Base-by-base conservation (phyloP, 306 rosid species). In the Lathyrus aphaca region DNA sequence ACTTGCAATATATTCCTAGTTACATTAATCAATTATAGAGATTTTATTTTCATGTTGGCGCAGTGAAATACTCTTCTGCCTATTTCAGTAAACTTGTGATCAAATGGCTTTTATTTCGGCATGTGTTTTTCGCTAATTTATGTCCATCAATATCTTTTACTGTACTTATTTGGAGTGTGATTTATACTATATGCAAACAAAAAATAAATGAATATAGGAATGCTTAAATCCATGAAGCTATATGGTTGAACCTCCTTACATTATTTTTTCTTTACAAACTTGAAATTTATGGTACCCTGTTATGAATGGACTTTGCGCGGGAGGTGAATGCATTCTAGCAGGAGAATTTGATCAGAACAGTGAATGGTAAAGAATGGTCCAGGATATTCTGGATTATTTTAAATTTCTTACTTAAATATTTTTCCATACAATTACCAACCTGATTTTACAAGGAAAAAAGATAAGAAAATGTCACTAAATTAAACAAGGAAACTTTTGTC, bases 221-320 rank as follows among this genome's bases (percentile, higher is more conserved):
- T 44, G 18, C 54, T 29, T 16, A 73, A 49, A 13, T 53, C 25
- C 56, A 64, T 7, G 72, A 18, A 42, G 53, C 25, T 64, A 42
- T 43, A 42, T 39, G 30, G 66, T 56, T 42, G 59, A 74, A 64
- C 57, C 6, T 35, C 16, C 16, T 15, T 73, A 25, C 17, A 6
- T 35, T 18, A 6, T 8, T 21, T 45, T 45, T 8, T 51, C 19
- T 49, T 17, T 32, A 17, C 44, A 30, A 50, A 53, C 59, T 74
- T 23, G 5, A 88, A 73, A 79, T 61, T 30, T 89, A 85, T 64
- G 87, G 80, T 69, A 65, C 77, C 27, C n/a, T n/a, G 53, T 39
- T 86, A 73, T 83, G 89, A 72, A 88, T 82, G 64, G 87, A 86
- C 83, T 85, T 85, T 27, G 87, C 84, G 12, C 64, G 86, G 71